A percentile compares a stretch with the other conserved stretches of the same genome.
phyloP scores from a whole-genome alignment of 208 protist species.

The Phytomonas sp. region DNA sequence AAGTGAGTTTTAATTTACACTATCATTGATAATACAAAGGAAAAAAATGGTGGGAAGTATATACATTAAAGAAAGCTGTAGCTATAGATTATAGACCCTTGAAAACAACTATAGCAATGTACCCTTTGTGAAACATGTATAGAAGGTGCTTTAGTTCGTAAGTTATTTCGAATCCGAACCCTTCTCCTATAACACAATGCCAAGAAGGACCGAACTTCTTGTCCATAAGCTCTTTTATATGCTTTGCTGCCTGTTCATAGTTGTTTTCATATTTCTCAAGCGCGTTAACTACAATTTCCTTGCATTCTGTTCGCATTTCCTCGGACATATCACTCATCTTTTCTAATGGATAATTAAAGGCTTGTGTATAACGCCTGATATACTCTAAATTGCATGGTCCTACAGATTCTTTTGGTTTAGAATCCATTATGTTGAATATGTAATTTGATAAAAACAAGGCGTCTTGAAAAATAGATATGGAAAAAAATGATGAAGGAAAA shows the following conservation, averaged over 20 bases:
- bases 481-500: neutral
- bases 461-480: conserved; percentile 8
- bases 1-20: neutral
- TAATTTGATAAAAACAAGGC: conserved; percentile 4
- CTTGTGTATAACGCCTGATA: conserved; percentile 59
- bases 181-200: conserved; percentile 93
- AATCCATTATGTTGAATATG: conserved; percentile 30
- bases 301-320: conserved; percentile 90
- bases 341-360: conserved; percentile 79
- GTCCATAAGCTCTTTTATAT: conserved; percentile 93
- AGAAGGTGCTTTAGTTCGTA: conserved; percentile 92
- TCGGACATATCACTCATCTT: conserved; percentile 94
- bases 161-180: conserved; percentile 91
- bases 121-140: conserved; percentile 92
- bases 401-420: conserved; percentile 65
- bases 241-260: conserved; percentile 90
- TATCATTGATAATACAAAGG: conserved; percentile 1
- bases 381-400: conserved; percentile 77
- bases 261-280: conserved; percentile 89
- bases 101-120: conserved; percentile 91
- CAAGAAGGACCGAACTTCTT: conserved; percentile 92
- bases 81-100: conserved; percentile 70
- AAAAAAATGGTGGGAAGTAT: conserved; percentile 12
- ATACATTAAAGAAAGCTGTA: conserved; percentile 7
- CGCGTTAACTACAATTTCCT: conserved; percentile 92